Base-by-base conservation (phyloP, 169 alveolate genomes). In the Plasmodium gallinaceum region DNA sequence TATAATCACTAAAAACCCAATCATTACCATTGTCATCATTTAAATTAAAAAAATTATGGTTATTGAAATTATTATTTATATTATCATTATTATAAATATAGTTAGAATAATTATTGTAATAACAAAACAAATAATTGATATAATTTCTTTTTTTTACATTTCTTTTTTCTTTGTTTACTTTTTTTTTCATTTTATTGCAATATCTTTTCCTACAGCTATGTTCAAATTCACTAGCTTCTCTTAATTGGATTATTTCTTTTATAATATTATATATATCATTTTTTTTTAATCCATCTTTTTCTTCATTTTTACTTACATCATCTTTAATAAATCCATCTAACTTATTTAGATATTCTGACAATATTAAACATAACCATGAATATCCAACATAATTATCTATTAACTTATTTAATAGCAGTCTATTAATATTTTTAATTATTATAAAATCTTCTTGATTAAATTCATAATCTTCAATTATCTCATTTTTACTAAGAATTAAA, bases 381-480 rank as follows among this genome's bases (percentile, higher is more conserved):
- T 94, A 94, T 3, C 96, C 96, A 6, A 94, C 95, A 72, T 94
- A 94, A 39, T 93, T 92, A n/a, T 94, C 95, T 57, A 94, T 94
- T 72, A 94, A 42, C 12, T 92, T 91, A 89, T 94, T 94, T 57
- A 94, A 69, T 39, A 94, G 92, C 46, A 85, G 74, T 20, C 93
- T 73, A 64, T 94, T 94, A n/a, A 94, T 88, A 46, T 94, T 88
- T 62, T 91, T 92, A 2, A 90, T 85, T 61, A 73, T 92, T 64
- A 78, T 78, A 57, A 64, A 65, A 73, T 94, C 96, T 12, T 71
- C 80, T 4, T 89, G 68, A 16, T 52, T 46, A 85, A 72, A 85
- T 37, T 61, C 26, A 24, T 71, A 68, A 57, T 89, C 92, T 10
- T 26, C 26, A 22, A 58, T 45, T 42, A 70, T 65, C 7, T 78